Base-by-base conservation (phyloP, 176 grass and related monocot genomes). In the Triticum monococcum region DNA sequence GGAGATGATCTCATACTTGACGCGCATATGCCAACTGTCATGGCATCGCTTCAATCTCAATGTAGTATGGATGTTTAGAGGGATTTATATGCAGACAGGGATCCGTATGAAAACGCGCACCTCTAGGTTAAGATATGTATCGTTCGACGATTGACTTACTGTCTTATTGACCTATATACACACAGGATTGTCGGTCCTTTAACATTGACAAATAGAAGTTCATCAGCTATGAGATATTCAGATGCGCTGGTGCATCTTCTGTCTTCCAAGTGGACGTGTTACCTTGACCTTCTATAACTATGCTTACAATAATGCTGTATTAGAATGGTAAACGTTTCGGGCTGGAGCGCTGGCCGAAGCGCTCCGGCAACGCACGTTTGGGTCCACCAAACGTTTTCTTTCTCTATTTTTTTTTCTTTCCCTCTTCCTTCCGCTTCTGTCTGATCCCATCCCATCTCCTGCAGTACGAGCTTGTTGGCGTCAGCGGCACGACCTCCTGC, bases 91-190 rank as follows among this genome's bases (percentile, higher is more conserved):
- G 87, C 75, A 62, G 20, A 23, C 11, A 26, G 18, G 37, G 64
- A 26, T 40, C 56, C 18, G 20, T 71, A 71, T 57, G 76, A 13
- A 79, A 71, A 18, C 38, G 5, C 75, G 35, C 20, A 22, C 26
- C 36, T 68, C 77, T 81, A 46, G 67, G 22, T 74, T 63, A 80
- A 70, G 48, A 12, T 61, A 61, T 46, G 25, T 64, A 10, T 61
- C 7, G 32, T 16, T 79, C 16, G 28, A 80, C 22, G 37, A 35
- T 68, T 12, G 26, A 66, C 24, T 74, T 59, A 71, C 54, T 78
- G 62, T 60, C 48, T 17, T 65, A 74, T 67, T 79, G 72, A 70
- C 56, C 30, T 86, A 48, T 86, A 46, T 72, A 23, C 16, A 72
- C 16, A 72, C 52, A 45, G 17, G 54, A 79, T 74, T 65, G 63